Percentiles rank a stretch among this genome's conserved stretches.
Evolutionary conservation across 495 filamentous ascomycete genomes (phyloP).

Genomic region (Delitschia confertaspora): DNA sequence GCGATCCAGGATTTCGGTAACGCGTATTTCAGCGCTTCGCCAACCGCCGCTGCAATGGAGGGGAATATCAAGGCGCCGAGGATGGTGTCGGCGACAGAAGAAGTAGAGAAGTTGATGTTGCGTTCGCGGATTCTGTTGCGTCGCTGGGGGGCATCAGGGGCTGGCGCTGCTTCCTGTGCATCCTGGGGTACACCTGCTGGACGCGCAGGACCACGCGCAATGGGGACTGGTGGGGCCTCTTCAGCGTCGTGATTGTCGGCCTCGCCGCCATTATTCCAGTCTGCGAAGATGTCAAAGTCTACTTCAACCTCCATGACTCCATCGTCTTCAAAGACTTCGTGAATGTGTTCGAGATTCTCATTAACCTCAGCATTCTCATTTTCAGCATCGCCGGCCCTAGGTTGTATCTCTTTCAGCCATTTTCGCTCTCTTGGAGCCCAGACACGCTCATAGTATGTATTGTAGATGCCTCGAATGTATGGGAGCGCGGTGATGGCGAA

Average conservation of each 20-base stretch:
- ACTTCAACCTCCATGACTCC: slow-evolving; percentile 35
- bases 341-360: slow-evolving; percentile 35
- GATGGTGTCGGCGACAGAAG: slow-evolving; percentile 46
- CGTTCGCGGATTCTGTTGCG: slow-evolving; percentile 11
- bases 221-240: slow-evolving; percentile 22
- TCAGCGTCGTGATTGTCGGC: slow-evolving; percentile 23
- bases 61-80: slow-evolving; percentile 59
- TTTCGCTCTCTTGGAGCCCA: slow-evolving; percentile 54
- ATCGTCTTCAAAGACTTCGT: slow-evolving; percentile 42
- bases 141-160: slow-evolving; percentile 19
- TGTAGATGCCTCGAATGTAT: slow-evolving; percentile 57
- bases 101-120: slow-evolving; percentile 44
- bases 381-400: slow-evolving; percentile 40
- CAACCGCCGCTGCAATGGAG: slow-evolving; percentile 53
- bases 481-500: slow-evolving; percentile 62
- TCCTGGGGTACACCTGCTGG: slow-evolving; percentile 16
- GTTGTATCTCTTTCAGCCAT: slow-evolving; percentile 59
- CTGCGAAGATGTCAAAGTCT: slow-evolving; percentile 30
- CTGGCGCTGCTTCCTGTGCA: slow-evolving; percentile 13
- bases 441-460: slow-evolving; percentile 53
- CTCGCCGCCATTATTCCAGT: slow-evolving; percentile 29
- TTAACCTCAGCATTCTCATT: slow-evolving; percentile 4
- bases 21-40: slow-evolving; percentile 53
- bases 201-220: slow-evolving; percentile 22
- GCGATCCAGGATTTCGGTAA: slow-evolving; percentile 58